Evolutionary conservation across 257 asterid species (phyloP), one percentile per base, ranked within the genome.

Genomic region (Jasminum sambac): DNA sequence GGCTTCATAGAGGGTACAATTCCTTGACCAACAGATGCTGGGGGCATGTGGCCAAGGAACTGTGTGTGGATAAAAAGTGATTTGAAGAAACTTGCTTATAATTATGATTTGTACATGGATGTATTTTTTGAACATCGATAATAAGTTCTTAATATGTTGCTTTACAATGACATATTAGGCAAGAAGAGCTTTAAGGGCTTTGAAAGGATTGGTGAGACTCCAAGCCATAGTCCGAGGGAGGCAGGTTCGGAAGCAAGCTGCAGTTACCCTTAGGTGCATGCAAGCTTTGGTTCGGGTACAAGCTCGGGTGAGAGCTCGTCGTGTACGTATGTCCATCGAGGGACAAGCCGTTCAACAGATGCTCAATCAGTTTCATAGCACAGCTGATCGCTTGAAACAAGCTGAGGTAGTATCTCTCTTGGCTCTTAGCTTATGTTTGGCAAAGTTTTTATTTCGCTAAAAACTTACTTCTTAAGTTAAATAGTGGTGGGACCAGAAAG

Each of bases 201-300:
- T 94, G 83, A 91, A 82, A 78, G 99, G 96, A 42, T 77, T 94
- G 81, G 99, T 94, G 81, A 88, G 96, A 64, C 97, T 94, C 50
- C 99, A 94, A 80, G 99, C 99, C 38, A 85, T 94, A 66, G 96
- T 88, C 30, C 84, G 99, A 1, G 99, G 96, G 7, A 68, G 96
- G 69, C 96, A 91, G 79, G 97, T 94, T 44, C 67, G 99, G 5
- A 91, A 91, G 81, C 99, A 94, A 66, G 97, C 97, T 60, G 96
- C 96, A 2, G 96, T 91, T 23, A 94, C 99, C 1, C 91, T 91
- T 11, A 77, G 96, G 81, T 91, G 97, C 69, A 94, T 94, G 99
- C 99, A 94, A 76, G 99, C 99, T n/a, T 82, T 94, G 57, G 99
- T 94, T 52, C 85, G 99, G 37, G 96, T 94, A 1, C 99, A 94